Evolutionary conservation across 257 asterid species (phyloP).

Genomic region (Scutellaria galericulata): DNA sequence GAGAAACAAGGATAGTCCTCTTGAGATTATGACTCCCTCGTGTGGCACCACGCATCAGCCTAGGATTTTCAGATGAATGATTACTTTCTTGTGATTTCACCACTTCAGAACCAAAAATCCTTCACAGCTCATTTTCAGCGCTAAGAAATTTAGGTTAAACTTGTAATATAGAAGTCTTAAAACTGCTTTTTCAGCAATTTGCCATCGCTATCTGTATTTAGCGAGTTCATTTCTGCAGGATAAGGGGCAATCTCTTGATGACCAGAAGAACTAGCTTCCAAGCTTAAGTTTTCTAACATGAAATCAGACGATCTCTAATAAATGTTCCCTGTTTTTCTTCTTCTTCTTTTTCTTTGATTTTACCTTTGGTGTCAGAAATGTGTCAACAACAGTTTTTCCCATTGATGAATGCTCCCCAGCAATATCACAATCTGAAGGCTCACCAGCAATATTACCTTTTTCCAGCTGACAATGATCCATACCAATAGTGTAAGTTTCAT

Average conservation of each 20-base stretch:
- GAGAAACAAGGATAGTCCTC: constrained; percentile 77
- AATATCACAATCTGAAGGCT: constrained; percentile 35
- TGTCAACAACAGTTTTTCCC: constrained; percentile 37
- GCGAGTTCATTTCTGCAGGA: constrained; percentile 39
- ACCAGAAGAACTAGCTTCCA: constrained; percentile 57
- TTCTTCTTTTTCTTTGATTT: constrained; percentile 70
- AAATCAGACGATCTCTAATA: constrained; percentile 33
- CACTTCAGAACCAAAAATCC: constrained; percentile 90
- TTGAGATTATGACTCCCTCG: constrained; percentile 75
- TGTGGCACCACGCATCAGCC: constrained; percentile 68
- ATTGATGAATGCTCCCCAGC: constrained; percentile 38
- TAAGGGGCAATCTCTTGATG: constrained; percentile 41
- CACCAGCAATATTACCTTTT: constrained; percentile 42
- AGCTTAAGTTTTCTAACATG: constrained; percentile 50
- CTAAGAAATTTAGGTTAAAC: constrained; percentile 82
- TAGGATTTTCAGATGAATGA: constrained; percentile 60
- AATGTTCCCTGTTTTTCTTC: constrained; percentile 61
- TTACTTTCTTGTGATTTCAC: constrained; percentile 77
- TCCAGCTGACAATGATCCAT: constrained; percentile 47
- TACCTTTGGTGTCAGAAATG: constrained; percentile 40
- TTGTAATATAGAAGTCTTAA: constrained; percentile 55
- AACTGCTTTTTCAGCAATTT: constrained; percentile 45
- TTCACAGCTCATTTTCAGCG: constrained; percentile 90
- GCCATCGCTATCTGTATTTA: constrained; percentile 41
- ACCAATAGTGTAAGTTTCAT: constrained; percentile 16